A percentile compares a stretch with the other conserved stretches of the same genome.
phyloP scores from a whole-genome alignment of 2,329 filamentous ascomycete species.

The Neoascochyta sp. region DNA sequence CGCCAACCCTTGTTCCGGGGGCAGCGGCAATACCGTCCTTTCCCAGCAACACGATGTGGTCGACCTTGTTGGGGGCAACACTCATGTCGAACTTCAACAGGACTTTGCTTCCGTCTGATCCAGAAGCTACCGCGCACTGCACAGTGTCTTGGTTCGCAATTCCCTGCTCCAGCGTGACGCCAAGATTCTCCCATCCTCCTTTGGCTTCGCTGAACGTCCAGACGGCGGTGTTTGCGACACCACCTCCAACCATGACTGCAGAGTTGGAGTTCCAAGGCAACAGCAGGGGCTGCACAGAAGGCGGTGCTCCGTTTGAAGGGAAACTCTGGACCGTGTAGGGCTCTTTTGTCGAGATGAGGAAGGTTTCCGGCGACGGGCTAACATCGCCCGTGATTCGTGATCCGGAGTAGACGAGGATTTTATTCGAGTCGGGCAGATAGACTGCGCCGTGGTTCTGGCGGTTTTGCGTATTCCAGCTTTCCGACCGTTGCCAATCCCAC shows the following conservation, averaged over 20 bases:
- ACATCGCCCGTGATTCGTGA: constrained; percentile 56
- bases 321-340: constrained; percentile 62
- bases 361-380: constrained; percentile 67
- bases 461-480: constrained; percentile 57
- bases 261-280: constrained; percentile 69
- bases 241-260: constrained; percentile 72
- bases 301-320: constrained; percentile 49
- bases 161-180: constrained; percentile 59
- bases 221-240: constrained; percentile 61
- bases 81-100: constrained; percentile 75
- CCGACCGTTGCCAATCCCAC: constrained; percentile 57
- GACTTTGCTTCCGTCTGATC: constrained; percentile 72
- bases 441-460: constrained; percentile 70
- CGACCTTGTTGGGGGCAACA: constrained; percentile 69
- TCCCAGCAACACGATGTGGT: constrained; percentile 64
- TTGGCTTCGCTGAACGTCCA: constrained; percentile 64
- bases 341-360: constrained; percentile 62
- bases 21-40: constrained; percentile 52
- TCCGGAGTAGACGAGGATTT: constrained; percentile 79
- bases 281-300: constrained; percentile 66
- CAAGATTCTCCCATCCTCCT: constrained; percentile 66
- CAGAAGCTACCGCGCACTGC: constrained; percentile 63
- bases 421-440: constrained; percentile 66
- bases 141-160: constrained; percentile 58
- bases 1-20: constrained; percentile 49